Evolutionary conservation across 1,284 basidiomycete species (phyloP).

Genomic region (Rhodotorula mucilaginosa): DNA sequence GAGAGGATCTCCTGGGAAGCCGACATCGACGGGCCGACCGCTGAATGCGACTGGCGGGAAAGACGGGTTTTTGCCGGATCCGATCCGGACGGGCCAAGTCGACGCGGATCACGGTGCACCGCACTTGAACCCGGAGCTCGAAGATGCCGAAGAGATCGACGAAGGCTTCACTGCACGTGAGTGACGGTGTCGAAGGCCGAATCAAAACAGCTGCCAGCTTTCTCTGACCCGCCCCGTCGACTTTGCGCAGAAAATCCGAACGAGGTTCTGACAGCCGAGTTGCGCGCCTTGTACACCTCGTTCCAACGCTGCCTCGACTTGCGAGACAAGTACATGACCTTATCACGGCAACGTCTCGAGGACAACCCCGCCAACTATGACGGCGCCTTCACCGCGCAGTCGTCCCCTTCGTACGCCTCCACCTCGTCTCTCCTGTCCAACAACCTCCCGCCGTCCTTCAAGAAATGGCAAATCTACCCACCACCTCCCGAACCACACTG

Average conservation of each 20-base stretch:
- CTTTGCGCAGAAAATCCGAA: slow-evolving; percentile 27
- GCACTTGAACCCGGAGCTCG: slow-evolving; percentile 20
- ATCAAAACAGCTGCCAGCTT: too few species aligned
- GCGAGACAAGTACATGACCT: slow-evolving; percentile 85
- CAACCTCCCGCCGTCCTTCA: slow-evolving; percentile 41
- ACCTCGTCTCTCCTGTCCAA: slow-evolving; percentile 10
- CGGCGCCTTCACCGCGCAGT: slow-evolving; percentile 48
- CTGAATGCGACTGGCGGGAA: not conserved
- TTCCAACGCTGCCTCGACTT: slow-evolving; percentile 78
- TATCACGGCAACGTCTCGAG: slow-evolving; percentile 76
- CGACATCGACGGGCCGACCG: not conserved
- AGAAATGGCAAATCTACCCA: slow-evolving; percentile 83
- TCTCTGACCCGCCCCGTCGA: not conserved
- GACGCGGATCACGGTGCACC: slow-evolving; percentile 17
- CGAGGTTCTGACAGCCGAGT: slow-evolving; percentile 46
- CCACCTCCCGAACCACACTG: slow-evolving; percentile 87
- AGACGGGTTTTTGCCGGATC: slow-evolving; percentile 1
- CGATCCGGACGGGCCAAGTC: not conserved
- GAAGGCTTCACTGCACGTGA: slow-evolving; percentile 34
- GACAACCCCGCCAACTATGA: slow-evolving; percentile 90
- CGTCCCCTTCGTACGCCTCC: slow-evolving; percentile 26
- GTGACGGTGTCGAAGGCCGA: not conserved
- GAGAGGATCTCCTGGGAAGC: not conserved
- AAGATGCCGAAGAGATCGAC: slow-evolving; percentile 37
- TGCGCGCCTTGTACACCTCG: slow-evolving; percentile 49